Base-by-base conservation (phyloP, 176 grass and related monocot species). In the Tillandsia leiboldiana region DNA sequence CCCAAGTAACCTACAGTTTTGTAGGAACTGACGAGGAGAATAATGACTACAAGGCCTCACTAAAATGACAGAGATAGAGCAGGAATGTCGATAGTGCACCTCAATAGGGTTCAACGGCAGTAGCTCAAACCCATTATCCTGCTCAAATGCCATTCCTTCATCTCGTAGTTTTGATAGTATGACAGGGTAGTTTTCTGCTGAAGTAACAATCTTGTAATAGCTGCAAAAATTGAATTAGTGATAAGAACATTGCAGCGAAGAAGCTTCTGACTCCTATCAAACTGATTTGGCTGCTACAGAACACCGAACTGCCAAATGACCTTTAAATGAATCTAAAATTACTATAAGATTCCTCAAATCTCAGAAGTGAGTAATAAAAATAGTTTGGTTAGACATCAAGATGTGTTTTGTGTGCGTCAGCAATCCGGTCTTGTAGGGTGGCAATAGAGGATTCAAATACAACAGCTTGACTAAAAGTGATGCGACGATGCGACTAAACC, bases 191-290 rank as follows among this genome's bases (percentile, higher is more conserved):
- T 89, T 84, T 78, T 97, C 89, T 57, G 86, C 82, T 82, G 89
- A 83, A 82, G 94, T 90, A 76, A 97, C 73, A 77, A 97, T 90
- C 82, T 97, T 97, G 78, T 93, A 93, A 70, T 81, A 92, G 42
- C 89, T 97, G 70, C 48, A 78, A 70, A 87, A 14, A 65, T 47
- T 52, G 48, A 82, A 13, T 26, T 20, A 69, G n/a, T 11, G 81
- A 49, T 63, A 51, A 71, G 50, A 68, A 70, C 22, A 28, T 22
- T 27, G 27, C 65, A 1, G 9, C n/a, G 10, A 65, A 72, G 23
- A 49, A 51, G 22, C 22, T 50, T 61, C 49, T 12, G 61, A 73
- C 51, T 57, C 72, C 15, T 77, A 10, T 11, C 26, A 64, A 69
- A 20, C 29, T 74, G 47, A 13, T 61, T 71, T 72, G 18, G 42